Percentiles rank a stretch among this genome's conserved stretches.
phyloP scores from a whole-genome alignment of 1,139 yeast species.

The Debaryomycetaceae sp. region DNA sequence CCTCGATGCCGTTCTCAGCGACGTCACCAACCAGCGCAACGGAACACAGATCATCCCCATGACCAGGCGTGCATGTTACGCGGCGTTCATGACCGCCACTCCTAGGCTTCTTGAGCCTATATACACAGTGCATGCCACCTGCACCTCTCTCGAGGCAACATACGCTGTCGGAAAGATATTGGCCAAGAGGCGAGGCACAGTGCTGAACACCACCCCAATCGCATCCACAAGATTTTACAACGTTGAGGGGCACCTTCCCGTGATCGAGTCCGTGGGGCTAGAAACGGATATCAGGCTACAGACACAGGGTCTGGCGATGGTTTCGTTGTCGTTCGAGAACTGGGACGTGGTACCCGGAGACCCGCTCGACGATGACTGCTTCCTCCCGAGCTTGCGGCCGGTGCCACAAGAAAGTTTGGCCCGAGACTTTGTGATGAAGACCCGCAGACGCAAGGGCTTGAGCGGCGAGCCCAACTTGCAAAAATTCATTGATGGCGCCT shows the following conservation, averaged over 20 bases:
- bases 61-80: constrained; percentile 78
- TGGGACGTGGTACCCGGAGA: constrained; percentile 91
- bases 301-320: constrained; percentile 75
- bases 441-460: constrained; percentile 81
- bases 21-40: constrained; percentile 44
- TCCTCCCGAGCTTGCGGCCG: constrained; percentile 68
- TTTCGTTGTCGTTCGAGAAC: constrained; percentile 57
- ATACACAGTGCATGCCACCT: constrained; percentile 58
- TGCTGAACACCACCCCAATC: constrained; percentile 45
- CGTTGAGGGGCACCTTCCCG: constrained; percentile 70
- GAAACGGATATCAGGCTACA: constrained; percentile 79
- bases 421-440: constrained; percentile 84
- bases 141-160: constrained; percentile 42
- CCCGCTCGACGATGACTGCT: constrained; percentile 67
- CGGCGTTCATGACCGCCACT: constrained; percentile 72
- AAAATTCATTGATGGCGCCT: constrained; percentile 63
- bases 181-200: constrained; percentile 57
- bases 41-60: constrained; percentile 81
- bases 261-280: constrained; percentile 84
- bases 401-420: constrained; percentile 70
- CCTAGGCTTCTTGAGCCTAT: constrained; percentile 85
- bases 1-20: constrained; percentile 54
- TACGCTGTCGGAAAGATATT: constrained; percentile 48
- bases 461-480: constrained; percentile 73
- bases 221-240: constrained; percentile 71